phyloP scores from a whole-genome alignment of 2,329 filamentous ascomycete species.

The Fusarium burgessii region DNA sequence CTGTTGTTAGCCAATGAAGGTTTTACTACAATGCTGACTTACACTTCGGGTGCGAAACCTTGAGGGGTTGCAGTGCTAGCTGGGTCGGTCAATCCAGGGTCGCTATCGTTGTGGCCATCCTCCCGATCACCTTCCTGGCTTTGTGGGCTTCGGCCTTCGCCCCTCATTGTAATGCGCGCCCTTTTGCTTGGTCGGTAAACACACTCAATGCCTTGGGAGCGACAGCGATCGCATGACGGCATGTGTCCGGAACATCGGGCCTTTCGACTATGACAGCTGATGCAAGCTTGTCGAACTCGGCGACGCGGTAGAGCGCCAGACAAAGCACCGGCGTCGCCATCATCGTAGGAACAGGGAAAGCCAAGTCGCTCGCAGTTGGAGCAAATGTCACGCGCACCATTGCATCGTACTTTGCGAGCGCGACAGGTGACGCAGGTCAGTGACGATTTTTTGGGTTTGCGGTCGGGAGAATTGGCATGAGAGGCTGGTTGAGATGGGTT shows the following conservation, averaged over 20 bases:
- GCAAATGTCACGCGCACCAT: slow-evolving; percentile 65
- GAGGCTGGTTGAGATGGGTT: slow-evolving; percentile 40
- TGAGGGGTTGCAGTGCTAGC: slow-evolving; percentile 51
- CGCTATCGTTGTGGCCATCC: slow-evolving; percentile 52
- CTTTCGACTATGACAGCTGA: slow-evolving; percentile 69
- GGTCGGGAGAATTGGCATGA: slow-evolving; percentile 49
- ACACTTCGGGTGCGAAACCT: slow-evolving; percentile 52
- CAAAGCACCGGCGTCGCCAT: slow-evolving; percentile 57
- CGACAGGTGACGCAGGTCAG: slow-evolving; percentile 67
- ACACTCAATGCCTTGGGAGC: slow-evolving; percentile 66
- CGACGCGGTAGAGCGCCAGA: slow-evolving; percentile 62
- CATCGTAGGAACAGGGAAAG: slow-evolving; percentile 69
- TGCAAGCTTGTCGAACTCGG: slow-evolving; percentile 67
- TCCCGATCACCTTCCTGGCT: slow-evolving; percentile 53
- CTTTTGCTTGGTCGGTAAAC: slow-evolving; percentile 65
- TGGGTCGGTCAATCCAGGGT: slow-evolving; percentile 52
- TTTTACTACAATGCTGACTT: slow-evolving; percentile 28
- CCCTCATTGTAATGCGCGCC: slow-evolving; percentile 43
- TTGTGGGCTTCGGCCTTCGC: slow-evolving; percentile 48
- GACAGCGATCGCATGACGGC: slow-evolving; percentile 64
- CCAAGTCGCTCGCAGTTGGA: slow-evolving; percentile 70
- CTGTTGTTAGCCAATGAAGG: slow-evolving; percentile 35
- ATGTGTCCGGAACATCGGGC: slow-evolving; percentile 69
- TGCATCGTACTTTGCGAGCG: slow-evolving; percentile 69
- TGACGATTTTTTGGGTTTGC: slow-evolving; percentile 57